Conservation (phyloP, 345 rosid species). For the Boechera stricta region DNA sequence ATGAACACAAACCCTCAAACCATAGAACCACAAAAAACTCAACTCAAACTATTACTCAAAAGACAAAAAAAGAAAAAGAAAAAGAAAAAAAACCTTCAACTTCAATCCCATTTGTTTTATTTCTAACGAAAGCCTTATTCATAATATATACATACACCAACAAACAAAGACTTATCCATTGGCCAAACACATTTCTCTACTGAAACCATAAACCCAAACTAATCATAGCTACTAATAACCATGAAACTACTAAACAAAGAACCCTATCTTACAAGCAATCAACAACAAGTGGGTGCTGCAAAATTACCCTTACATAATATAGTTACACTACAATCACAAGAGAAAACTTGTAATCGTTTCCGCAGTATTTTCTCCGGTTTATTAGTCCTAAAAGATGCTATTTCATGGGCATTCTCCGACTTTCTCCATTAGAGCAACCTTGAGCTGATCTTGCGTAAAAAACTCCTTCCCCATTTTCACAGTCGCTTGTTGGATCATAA, state of each 20-base stretch:
- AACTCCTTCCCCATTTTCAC: slow-evolving; percentile 83
- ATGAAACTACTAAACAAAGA: slow-evolving; percentile 13
- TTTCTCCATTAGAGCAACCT: slow-evolving; percentile 63
- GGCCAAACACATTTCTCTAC: not conserved
- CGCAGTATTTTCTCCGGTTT: not conserved
- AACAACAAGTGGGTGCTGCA: slow-evolving; percentile 23
- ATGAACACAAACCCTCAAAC: not conserved
- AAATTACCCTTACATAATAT: slow-evolving; percentile 36
- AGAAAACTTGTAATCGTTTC: slow-evolving; percentile 8
- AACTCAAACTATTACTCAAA: slow-evolving; percentile 2
- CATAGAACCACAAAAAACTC: slow-evolving; percentile 7
- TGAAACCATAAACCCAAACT: slow-evolving; percentile 13
- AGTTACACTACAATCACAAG: slow-evolving; percentile 18
- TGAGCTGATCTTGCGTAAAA: slow-evolving; percentile 86
- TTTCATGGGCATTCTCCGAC: slow-evolving; percentile 52
- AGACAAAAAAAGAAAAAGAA: not conserved
- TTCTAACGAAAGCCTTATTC: slow-evolving; percentile 22
- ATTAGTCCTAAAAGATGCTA: slow-evolving; percentile 1
- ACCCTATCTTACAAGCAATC: slow-evolving; percentile 17
- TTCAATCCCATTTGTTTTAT: not conserved
- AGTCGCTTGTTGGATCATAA: slow-evolving; percentile 97
- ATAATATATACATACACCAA: slow-evolving; percentile 17
- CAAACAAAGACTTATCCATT: slow-evolving; percentile 16
- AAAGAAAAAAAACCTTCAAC: not conserved
- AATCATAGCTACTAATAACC: slow-evolving; percentile 17